Evolutionary conservation across 805 yeast genomes (phyloP).

Genomic region (Torulaspora quercuum): DNA sequence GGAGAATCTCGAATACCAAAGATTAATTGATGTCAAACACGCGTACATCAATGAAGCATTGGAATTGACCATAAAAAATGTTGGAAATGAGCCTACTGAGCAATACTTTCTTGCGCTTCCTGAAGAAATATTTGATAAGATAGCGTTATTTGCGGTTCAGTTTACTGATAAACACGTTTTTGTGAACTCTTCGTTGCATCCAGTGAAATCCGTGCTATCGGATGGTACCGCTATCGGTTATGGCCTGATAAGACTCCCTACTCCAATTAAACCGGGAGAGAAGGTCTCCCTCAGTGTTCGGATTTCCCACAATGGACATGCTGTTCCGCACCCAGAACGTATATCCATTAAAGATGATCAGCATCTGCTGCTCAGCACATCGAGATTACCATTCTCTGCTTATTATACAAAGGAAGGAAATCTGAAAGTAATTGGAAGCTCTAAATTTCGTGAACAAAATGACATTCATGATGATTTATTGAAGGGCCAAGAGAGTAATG

Average conservation of each 20-base stretch:
- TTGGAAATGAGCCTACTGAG: slow-evolving; percentile 49
- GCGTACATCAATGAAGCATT: slow-evolving; percentile 63
- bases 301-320: slow-evolving; percentile 45
- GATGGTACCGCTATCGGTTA: slow-evolving; percentile 36
- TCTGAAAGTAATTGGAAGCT: slow-evolving; percentile 36
- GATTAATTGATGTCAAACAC: slow-evolving; percentile 60
- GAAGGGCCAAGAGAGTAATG: slow-evolving; percentile 41
- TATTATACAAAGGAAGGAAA: slow-evolving; percentile 60
- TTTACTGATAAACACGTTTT: slow-evolving; percentile 28
- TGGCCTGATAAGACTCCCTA: slow-evolving; percentile 53
- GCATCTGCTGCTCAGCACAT: slow-evolving; percentile 50
- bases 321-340: slow-evolving; percentile 61
- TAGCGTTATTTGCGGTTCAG: slow-evolving; percentile 47
- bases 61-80: slow-evolving; percentile 56
- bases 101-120: slow-evolving; percentile 63
- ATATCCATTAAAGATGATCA: slow-evolving; percentile 61
- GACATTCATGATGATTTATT: slow-evolving; percentile 29
- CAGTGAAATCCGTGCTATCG: slow-evolving; percentile 23
- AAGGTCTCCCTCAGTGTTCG: slow-evolving; percentile 47
- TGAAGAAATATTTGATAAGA: slow-evolving; percentile 38
- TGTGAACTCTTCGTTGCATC: slow-evolving; percentile 29
- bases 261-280: slow-evolving; percentile 64
- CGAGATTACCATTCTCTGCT: slow-evolving; percentile 56
- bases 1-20: slow-evolving; percentile 55
- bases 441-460: slow-evolving; percentile 21